phyloP scores from a whole-genome alignment of 371 early-diverging fungal genomes.

The Blakeslea trispora region DNA sequence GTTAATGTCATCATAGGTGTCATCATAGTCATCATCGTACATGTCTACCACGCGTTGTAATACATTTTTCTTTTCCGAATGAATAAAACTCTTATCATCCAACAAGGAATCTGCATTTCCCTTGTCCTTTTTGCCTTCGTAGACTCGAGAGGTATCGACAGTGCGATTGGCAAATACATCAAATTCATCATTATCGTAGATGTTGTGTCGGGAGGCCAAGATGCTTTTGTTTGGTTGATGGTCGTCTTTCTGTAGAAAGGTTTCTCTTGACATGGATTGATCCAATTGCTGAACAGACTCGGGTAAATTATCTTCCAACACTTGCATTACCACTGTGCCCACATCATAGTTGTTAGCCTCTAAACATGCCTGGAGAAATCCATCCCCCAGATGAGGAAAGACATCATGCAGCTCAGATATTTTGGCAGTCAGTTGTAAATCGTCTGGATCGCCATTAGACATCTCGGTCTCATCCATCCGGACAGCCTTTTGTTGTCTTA shows the following conservation, averaged over 20 bases:
- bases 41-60: conserved; percentile 62
- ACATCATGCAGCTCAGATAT: conserved; percentile 83
- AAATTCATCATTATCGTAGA: conserved; percentile 93
- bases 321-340: conserved; percentile 73
- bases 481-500: no score
- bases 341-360: conserved; percentile 60
- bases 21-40: conserved; percentile 90
- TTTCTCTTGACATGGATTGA: conserved; percentile 56
- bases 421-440: conserved; percentile 14
- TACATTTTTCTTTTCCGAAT: conserved; percentile 58
- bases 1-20: conserved; percentile 83
- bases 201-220: conserved; percentile 69
- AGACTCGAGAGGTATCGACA: conserved; percentile 66
- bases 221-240: conserved; percentile 18
- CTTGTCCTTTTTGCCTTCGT: conserved; percentile 69
- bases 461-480: no score
- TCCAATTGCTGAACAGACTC: conserved; percentile 65
- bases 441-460: no score
- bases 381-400: conserved; percentile 86
- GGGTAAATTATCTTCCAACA: conserved; percentile 77
- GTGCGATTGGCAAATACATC: conserved; percentile 71
- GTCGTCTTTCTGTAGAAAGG: conserved; percentile 1
- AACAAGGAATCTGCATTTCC: conserved; percentile 39
- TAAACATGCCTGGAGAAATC: conserved; percentile 86
- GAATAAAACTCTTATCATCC: conserved; percentile 62